phyloP scores from a whole-genome alignment of 2,329 filamentous ascomycete species.

The Phaeoacremonium minimum region DNA sequence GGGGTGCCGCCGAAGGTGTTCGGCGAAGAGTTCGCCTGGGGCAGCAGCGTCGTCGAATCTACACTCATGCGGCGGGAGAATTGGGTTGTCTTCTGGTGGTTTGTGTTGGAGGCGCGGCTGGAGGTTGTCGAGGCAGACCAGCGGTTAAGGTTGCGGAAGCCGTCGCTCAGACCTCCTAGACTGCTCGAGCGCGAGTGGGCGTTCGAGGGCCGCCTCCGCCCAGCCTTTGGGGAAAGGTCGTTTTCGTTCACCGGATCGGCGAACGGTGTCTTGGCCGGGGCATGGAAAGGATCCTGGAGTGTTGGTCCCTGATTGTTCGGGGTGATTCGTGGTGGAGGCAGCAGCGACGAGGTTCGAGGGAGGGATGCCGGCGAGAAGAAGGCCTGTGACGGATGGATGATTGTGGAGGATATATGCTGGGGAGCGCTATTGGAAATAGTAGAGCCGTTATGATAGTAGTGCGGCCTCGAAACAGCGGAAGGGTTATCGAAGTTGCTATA shows the following conservation, averaged over 20 bases:
- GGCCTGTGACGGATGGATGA: conserved; percentile 16
- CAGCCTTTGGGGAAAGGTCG: conserved; percentile 11
- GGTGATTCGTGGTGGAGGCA: conserved; percentile 31
- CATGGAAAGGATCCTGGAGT: conserved; percentile 18
- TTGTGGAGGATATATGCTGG: conserved; percentile 9
- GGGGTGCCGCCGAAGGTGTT: conserved; percentile 27
- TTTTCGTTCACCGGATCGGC: conserved; percentile 11
- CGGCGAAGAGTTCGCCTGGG: conserved; percentile 22
- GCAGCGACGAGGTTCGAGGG: conserved; percentile 37
- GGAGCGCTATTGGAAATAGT: neutral
- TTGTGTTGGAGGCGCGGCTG: conserved; percentile 34
- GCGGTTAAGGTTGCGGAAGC: conserved; percentile 44
- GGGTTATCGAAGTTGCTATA: neutral
- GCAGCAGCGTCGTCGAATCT: conserved; percentile 29
- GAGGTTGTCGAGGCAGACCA: conserved; percentile 50
- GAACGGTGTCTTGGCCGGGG: conserved; percentile 11
- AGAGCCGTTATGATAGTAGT: neutral
- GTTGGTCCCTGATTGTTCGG: conserved; percentile 8
- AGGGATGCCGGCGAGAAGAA: conserved; percentile 24
- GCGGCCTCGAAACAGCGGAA: neutral
- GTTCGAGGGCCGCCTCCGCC: conserved; percentile 9
- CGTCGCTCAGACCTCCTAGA: conserved; percentile 32
- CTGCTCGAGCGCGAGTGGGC: conserved; percentile 30
- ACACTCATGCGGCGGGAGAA: conserved; percentile 38
- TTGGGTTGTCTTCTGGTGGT: conserved; percentile 23